phyloP scores from a whole-genome alignment of 2,329 filamentous ascomycete genomes.

The Colletotrichum sp. region DNA sequence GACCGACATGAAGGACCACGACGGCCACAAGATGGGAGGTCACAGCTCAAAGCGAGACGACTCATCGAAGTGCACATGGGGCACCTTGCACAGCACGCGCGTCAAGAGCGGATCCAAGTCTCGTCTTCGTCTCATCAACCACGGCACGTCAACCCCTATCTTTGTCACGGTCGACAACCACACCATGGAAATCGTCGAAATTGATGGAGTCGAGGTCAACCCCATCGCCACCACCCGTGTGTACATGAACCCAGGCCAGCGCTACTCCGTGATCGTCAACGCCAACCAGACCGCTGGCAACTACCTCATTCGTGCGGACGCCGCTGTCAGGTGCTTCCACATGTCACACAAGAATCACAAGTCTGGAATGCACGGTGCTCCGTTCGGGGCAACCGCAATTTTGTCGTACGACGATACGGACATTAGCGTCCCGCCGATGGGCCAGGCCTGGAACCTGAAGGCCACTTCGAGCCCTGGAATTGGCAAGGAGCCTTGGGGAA shows the following conservation, averaged over 20 bases:
- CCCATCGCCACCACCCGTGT: constrained; percentile 36
- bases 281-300: constrained; percentile 34
- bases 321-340: constrained; percentile 13
- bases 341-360: constrained; percentile 15
- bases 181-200: constrained; percentile 40
- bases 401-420: constrained; percentile 23
- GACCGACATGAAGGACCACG: not conserved
- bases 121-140: constrained; percentile 44
- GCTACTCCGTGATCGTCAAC: constrained; percentile 39
- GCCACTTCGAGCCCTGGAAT: not conserved
- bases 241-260: constrained; percentile 43
- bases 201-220: constrained; percentile 43
- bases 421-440: not conserved
- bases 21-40: not conserved
- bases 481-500: constrained; percentile 14
- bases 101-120: constrained; percentile 29
- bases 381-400: constrained; percentile 20
- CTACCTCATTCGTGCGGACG: constrained; percentile 39
- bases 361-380: constrained; percentile 1
- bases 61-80: constrained; percentile 30
- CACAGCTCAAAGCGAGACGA: not conserved
- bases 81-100: constrained; percentile 34
- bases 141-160: constrained; percentile 40
- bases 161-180: constrained; percentile 45
- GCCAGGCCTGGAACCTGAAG: constrained; percentile 19